A percentile compares a stretch with the other conserved stretches of the same genome.
Evolutionary conservation across 2,329 filamentous ascomycete genomes (phyloP).

Genomic region (Arthrobotrys sphaeroides): DNA sequence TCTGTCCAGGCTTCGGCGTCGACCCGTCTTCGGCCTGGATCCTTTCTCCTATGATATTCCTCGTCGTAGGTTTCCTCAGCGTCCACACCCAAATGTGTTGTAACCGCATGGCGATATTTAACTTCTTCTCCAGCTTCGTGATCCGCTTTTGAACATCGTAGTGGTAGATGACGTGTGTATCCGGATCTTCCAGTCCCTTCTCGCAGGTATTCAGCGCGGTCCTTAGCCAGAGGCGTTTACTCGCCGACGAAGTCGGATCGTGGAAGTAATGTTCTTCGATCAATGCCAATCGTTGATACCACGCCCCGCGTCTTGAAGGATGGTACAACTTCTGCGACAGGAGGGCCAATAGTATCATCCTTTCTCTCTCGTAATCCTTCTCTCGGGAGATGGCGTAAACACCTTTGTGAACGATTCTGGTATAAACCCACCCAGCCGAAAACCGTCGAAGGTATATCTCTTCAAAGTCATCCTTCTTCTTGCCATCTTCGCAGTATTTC

Average conservation of each 20-base stretch:
- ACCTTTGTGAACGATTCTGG: conserved; percentile 89
- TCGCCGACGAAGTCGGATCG: conserved; percentile 69
- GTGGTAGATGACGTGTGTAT: conserved; percentile 92
- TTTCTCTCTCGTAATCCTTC: conserved; percentile 81
- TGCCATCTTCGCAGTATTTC: conserved; percentile 75
- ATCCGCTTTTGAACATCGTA: conserved; percentile 94
- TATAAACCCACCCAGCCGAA: conserved; percentile 91
- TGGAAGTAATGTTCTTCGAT: conserved; percentile 96
- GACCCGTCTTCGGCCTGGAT: conserved; percentile 67
- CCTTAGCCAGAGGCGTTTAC: conserved; percentile 84
- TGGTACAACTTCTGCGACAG: conserved; percentile 86
- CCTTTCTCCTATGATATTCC: conserved; percentile 79
- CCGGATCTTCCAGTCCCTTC: conserved; percentile 81
- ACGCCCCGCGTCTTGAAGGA: conserved; percentile 80
- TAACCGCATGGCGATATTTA: conserved; percentile 82
- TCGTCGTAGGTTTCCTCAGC: conserved; percentile 77
- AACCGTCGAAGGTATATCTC: conserved; percentile 89
- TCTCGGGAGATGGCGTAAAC: conserved; percentile 80
- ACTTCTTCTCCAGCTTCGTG: conserved; percentile 84
- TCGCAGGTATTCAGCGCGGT: conserved; percentile 84
- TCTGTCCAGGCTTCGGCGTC: conserved; percentile 61
- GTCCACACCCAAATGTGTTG: conserved; percentile 95
- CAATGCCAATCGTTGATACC: conserved; percentile 95
- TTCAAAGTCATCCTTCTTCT: conserved; percentile 69
- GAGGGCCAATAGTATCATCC: conserved; percentile 77